Percentiles rank a stretch among this genome's conserved stretches.
Conservation (phyloP, 306 rosid genomes). For the Quercus mongolica region DNA sequence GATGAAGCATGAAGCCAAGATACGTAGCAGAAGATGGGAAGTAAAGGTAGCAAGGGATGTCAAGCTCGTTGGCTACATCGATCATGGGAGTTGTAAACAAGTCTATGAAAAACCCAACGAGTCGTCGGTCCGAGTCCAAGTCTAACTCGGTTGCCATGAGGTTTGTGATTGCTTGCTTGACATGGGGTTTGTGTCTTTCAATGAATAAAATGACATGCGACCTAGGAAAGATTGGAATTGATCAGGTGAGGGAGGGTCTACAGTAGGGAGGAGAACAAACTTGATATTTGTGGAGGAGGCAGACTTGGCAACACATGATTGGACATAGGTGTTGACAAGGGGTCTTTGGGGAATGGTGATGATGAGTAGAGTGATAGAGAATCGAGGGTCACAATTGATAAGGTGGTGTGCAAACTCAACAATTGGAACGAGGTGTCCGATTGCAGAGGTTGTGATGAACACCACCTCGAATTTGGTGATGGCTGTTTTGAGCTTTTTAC, state of each 20-base stretch:
- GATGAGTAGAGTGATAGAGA: slow-evolving; percentile 52
- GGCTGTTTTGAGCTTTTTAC: background rate
- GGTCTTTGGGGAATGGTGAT: slow-evolving; percentile 39
- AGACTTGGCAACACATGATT: slow-evolving; percentile 24
- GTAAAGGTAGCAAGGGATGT: slow-evolving; percentile 47
- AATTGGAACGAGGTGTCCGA: slow-evolving; percentile 53
- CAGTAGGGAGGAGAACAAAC: slow-evolving; percentile 37
- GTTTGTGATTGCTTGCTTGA: slow-evolving; percentile 22
- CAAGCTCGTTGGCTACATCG: slow-evolving; percentile 55
- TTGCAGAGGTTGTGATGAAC: slow-evolving; percentile 44
- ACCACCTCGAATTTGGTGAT: slow-evolving; percentile 35
- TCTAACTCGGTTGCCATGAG: slow-evolving; percentile 14
- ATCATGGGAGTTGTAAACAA: slow-evolving; percentile 45
- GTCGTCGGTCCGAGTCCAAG: slow-evolving; percentile 9
- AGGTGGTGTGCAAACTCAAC: slow-evolving; percentile 59
- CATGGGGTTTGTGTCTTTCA: slow-evolving; percentile 30
- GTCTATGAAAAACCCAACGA: slow-evolving; percentile 47
- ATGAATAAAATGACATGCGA: slow-evolving; percentile 26
- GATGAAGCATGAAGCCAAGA: slow-evolving; percentile 42
- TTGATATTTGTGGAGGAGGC: slow-evolving; percentile 17
- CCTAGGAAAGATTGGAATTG: slow-evolving; percentile 29
- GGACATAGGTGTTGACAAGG: slow-evolving; percentile 34
- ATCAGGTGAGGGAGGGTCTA: slow-evolving; percentile 39
- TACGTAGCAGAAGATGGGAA: slow-evolving; percentile 56
- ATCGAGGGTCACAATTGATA: slow-evolving; percentile 34